Evolutionary conservation across 306 rosid species (phyloP), one percentile per base, ranked within the genome.

Genomic region (Ormosia semicastrata): DNA sequence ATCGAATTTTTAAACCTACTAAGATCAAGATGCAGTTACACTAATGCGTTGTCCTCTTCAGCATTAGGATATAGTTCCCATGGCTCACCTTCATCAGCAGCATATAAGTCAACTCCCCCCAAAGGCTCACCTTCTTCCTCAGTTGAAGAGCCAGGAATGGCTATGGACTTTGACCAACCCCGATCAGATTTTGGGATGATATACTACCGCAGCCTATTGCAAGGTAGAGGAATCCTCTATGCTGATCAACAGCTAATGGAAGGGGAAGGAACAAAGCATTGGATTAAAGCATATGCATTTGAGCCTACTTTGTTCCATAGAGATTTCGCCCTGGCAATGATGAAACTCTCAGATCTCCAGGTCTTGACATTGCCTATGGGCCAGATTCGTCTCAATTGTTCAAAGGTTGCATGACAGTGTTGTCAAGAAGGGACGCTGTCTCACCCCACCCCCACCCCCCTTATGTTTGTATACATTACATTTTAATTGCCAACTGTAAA

Each of bases 161-260:
- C 30, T 30, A 44, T 72, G 82, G 73, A 60, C 75, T 39, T 52
- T 24, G 76, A 80, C 30, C 53, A 86, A 62, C 54, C 46, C 57
- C 57, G 34, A 15, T 80, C 83, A 37, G 73, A 80, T 63, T 89
- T 87, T 30, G 79, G 90, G 44, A 49, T 57, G 32, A 41, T 43
- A 8, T 80, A 80, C 73, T 80, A 71, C 69, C 84, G 9, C 64
- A 24, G 57, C 73, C 66, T 82, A 44, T 53, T 85, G 83, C 76
- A 85, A 58, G 71, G 78, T 44, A 86, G 67, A 82, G 81, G 87
- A 56, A 63, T 85, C 64, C 84, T 89, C 72, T 72, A 86, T 76
- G 84, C 87, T 76, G 87, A 84, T 58, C 87, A 82, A 81, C 84
- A 84, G 80, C 71, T 82, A 72, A 72, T 80, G 85, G 66, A 79